Evolutionary conservation across 805 yeast species (phyloP), one percentile per base, ranked within the genome.

Genomic region (Starmerella davenportii): DNA sequence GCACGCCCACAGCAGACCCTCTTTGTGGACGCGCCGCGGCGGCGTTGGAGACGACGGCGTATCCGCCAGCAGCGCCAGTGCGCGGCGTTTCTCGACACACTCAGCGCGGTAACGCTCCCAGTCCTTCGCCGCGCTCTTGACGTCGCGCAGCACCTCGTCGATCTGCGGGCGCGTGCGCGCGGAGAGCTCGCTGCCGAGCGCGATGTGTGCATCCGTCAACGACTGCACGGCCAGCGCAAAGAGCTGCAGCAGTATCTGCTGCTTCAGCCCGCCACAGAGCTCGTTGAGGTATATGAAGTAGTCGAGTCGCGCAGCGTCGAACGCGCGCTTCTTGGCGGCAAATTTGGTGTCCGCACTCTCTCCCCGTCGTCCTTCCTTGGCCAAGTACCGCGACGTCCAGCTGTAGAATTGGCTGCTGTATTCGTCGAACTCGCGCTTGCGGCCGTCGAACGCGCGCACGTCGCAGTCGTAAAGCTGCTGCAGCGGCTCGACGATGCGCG

Each of bases 1-100:
- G 52, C 63, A 51, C 1, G 67, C 65, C 66, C 68, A 63, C 21
- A 63, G 41, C 17, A 63, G 49, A 0, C 68, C 68, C 44, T 63
- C 66, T 39, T 63, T 62, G 34, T 57, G 40, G 15, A 15, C 25
- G 9, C 17, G 39, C 19, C 32, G 16, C 19, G 16, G 32, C 9
- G 15, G 18, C 16, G 16, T 14, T 11, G 37, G 19, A 7, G 25
- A 7, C 15, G 8, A 8, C 16, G 19, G 16, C 8, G 5, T 8
- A 8, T 29, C 19, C 8, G 32, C 8, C 8, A 8, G 9, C 11
- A 20, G 21, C 7, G 35, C 7, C 17, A 63, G 42, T 11, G 55
- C 54, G 5, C 64, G 46, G 3, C 66, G 46, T 8, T 47, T 42
- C 16, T 55, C 57, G 42, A 62, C 61, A 5, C 63, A 49, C 27